Evolutionary conservation across 202 grass and related monocot species (phyloP).

Genomic region (Zoysia matrella): DNA sequence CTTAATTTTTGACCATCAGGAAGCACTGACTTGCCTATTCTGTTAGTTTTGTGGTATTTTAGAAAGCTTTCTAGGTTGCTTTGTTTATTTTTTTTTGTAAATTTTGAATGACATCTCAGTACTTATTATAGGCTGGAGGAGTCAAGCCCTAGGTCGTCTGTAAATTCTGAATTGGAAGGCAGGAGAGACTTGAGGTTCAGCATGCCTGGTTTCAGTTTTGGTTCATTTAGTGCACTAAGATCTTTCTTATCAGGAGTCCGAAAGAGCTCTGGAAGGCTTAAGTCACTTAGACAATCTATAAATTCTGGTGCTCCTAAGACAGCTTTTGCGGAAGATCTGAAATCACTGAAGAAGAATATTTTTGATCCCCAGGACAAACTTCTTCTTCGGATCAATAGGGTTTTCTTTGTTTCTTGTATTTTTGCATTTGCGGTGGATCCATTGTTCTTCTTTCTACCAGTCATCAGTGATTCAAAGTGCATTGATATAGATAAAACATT

Average conservation of each 20-base stretch:
- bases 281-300: constrained; percentile 44
- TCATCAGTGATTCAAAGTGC: constrained; percentile 54
- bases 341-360: constrained; percentile 74
- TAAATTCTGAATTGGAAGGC: constrained; percentile 59
- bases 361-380: constrained; percentile 74
- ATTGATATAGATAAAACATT: constrained; percentile 67
- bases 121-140: constrained; percentile 67
- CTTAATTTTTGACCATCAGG: background rate
- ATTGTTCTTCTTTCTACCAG: constrained; percentile 83
- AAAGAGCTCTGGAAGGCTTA: constrained; percentile 54
- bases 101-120: background rate
- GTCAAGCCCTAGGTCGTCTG: constrained; percentile 71
- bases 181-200: constrained; percentile 43
- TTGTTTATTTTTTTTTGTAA: background rate
- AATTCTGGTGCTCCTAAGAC: constrained; percentile 59
- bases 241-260: constrained; percentile 56
- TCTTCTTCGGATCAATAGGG: constrained; percentile 68
- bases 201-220: constrained; percentile 44
- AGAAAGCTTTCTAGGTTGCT: constrained; percentile 4
- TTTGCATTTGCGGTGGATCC: constrained; percentile 85
- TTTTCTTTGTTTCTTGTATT: constrained; percentile 76
- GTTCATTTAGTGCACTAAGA: constrained; percentile 48
- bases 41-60: constrained; percentile 15
- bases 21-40: background rate
- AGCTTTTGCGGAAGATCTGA: constrained; percentile 90